Percentiles rank a stretch among this genome's conserved stretches.
Conservation (phyloP, 495 filamentous ascomycete genomes). For the Penicillium cosmopolitanum region DNA sequence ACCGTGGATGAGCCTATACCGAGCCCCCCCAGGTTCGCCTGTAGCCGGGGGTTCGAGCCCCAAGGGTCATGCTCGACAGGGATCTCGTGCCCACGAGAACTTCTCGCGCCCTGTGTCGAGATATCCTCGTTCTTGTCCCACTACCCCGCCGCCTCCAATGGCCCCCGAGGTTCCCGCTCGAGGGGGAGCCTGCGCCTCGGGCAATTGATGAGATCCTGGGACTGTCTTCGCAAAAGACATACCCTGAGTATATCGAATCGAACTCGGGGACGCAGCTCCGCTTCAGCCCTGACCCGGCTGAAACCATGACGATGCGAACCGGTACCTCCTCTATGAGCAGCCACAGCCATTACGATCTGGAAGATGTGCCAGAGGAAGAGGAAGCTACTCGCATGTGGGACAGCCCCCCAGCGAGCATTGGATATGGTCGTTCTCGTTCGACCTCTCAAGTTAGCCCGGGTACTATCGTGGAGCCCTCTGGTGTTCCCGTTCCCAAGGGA, state of each 20-base stretch:
- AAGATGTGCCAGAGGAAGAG: conserved; percentile 80
- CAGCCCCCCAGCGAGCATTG: conserved; percentile 29
- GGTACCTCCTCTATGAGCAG: conserved; percentile 44
- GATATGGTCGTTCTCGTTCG: conserved; percentile 23
- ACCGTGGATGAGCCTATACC: conserved; percentile 28
- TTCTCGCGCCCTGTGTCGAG: conserved; percentile 54
- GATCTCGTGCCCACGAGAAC: conserved; percentile 50
- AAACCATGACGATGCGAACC: conserved; percentile 49
- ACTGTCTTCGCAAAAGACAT: conserved; percentile 31
- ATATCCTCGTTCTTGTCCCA: conserved; percentile 33
- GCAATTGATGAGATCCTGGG: conserved; percentile 52
- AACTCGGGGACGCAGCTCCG: conserved; percentile 16
- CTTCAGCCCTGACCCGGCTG: conserved; percentile 43
- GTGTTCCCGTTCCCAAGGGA: conserved; percentile 22
- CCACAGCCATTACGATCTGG: conserved; percentile 51
- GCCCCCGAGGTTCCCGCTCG: conserved; percentile 39
- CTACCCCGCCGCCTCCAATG: conserved; percentile 34
- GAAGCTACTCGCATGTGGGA: conserved; percentile 39
- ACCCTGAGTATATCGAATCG: conserved; percentile 41
- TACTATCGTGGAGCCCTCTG: conserved; percentile 12
- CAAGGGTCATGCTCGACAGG: conserved; percentile 24
- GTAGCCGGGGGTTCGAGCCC: conserved; percentile 16
- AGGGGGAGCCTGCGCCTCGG: conserved; percentile 44
- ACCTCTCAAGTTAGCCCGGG: conserved; percentile 22
- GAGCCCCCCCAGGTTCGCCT: conserved; percentile 33